Conservation (phyloP, 202 grass and related monocot species). For the Setaria viridis region DNA sequence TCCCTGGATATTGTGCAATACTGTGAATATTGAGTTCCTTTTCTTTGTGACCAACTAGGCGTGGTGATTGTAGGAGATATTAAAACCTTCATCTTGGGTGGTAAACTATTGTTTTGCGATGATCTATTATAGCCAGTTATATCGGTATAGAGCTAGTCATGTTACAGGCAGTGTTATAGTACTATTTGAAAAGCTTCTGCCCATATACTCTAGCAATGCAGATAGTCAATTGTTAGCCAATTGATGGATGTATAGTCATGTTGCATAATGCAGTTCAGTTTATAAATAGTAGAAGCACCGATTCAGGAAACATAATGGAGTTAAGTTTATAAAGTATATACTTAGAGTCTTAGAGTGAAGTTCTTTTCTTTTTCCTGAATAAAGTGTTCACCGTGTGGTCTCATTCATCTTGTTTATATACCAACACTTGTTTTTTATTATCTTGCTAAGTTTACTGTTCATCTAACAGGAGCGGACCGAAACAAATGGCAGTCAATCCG, state of each 20-base stretch:
- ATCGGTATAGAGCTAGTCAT: not conserved
- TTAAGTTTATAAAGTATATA: not conserved
- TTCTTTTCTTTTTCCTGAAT: not conserved
- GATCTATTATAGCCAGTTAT: not conserved
- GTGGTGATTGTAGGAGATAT: constrained; percentile 5
- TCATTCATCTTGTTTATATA: constrained; percentile 3
- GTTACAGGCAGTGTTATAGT: not conserved
- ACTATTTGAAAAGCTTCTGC: not conserved
- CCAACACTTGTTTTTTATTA: not conserved
- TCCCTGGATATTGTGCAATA: not conserved
- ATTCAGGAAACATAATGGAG: too few relatives aligned
- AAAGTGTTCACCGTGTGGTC: not conserved
- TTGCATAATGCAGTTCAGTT: too few relatives aligned
- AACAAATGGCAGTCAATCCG: constrained; percentile 14
- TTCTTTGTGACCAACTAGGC: not conserved
- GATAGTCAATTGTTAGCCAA: too few relatives aligned
- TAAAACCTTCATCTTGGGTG: not conserved
- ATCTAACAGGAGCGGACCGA: constrained; percentile 42
- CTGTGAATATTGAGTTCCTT: not conserved
- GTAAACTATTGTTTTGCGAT: not conserved
- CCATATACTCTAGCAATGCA: not conserved
- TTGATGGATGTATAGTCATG: too few relatives aligned
- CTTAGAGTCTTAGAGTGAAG: not conserved
- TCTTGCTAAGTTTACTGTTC: constrained; percentile 29
- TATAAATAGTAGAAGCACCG: too few relatives aligned